phyloP scores from a whole-genome alignment of 2,329 filamentous ascomycete species.

The Furcasterigmium sp. region DNA sequence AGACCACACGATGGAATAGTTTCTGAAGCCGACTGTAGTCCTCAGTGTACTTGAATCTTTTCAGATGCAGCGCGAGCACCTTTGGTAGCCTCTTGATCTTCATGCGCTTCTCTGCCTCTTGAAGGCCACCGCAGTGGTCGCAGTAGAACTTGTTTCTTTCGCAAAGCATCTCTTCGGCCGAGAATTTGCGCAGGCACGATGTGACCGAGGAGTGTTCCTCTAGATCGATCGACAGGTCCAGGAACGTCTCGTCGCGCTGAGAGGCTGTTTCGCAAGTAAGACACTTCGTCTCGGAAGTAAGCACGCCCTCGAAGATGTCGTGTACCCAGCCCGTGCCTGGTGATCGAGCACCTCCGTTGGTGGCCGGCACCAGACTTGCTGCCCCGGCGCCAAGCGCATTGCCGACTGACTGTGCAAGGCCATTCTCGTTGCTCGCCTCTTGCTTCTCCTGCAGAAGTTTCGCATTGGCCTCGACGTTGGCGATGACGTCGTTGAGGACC shows the following conservation, averaged over 20 bases:
- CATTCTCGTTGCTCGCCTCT: constrained; percentile 31
- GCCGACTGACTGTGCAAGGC: constrained; percentile 47
- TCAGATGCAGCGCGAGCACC: constrained; percentile 86
- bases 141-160: constrained; percentile 99
- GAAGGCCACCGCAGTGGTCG: constrained; percentile 90
- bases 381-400: constrained; percentile 25
- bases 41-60: constrained; percentile 97
- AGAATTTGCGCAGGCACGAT: constrained; percentile 91
- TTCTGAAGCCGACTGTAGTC: constrained; percentile 92
- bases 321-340: constrained; percentile 85
- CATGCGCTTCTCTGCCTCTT: constrained; percentile 98
- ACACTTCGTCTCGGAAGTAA: constrained; percentile 95
- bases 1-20: constrained; percentile 92
- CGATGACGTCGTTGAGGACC: constrained; percentile 91
- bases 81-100: constrained; percentile 94
- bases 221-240: constrained; percentile 93
- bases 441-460: constrained; percentile 53
- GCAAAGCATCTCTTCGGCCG: constrained; percentile 96
- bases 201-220: constrained; percentile 95
- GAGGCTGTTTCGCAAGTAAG: constrained; percentile 94
- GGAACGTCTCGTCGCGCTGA: constrained; percentile 89
- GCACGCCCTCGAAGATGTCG: constrained; percentile 88
- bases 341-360: constrained; percentile 41
- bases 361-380: constrained; percentile 18
- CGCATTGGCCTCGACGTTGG: constrained; percentile 87